These are phyloP conservation scores for Begonia loranthoides DNA, from an alignment of 306 rosid genomes.

Conservation along the genomic window DNA sequence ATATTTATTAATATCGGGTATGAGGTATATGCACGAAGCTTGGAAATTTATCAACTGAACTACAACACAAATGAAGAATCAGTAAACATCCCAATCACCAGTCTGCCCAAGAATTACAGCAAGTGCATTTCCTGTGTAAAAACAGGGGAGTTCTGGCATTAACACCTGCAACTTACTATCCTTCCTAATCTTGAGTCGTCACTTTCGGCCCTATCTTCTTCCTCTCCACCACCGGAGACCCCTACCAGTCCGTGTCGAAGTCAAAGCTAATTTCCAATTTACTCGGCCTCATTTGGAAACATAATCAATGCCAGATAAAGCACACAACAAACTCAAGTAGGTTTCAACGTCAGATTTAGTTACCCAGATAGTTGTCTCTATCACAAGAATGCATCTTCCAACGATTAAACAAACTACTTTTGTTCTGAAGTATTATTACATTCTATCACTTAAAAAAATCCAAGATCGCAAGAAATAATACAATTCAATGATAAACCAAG, in stretches of 20 bases:
- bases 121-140: too few species aligned
- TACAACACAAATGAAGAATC: too few species aligned
- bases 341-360: neutral
- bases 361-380: neutral
- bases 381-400: neutral
- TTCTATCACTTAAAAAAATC: too few species aligned
- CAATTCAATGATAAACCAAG: too few species aligned
- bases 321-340: neutral
- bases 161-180: slow-evolving; percentile 68
- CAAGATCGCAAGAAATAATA: too few species aligned
- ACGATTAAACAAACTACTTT: neutral
- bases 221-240: slow-evolving; percentile 47
- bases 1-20: too few species aligned
- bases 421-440: too few species aligned
- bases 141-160: slow-evolving; percentile 17
- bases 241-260: slow-evolving; percentile 74
- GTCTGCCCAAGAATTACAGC: neutral
- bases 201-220: slow-evolving; percentile 30
- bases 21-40: too few species aligned
- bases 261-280: slow-evolving; percentile 53
- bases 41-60: too few species aligned
- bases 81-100: too few species aligned
- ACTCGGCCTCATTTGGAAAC: slow-evolving; percentile 24
- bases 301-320: slow-evolving; percentile 6
- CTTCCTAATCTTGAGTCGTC: slow-evolving; percentile 68